Evolutionary conservation across 331 rosid genomes (phyloP).

Genomic region (Acacia concinna): DNA sequence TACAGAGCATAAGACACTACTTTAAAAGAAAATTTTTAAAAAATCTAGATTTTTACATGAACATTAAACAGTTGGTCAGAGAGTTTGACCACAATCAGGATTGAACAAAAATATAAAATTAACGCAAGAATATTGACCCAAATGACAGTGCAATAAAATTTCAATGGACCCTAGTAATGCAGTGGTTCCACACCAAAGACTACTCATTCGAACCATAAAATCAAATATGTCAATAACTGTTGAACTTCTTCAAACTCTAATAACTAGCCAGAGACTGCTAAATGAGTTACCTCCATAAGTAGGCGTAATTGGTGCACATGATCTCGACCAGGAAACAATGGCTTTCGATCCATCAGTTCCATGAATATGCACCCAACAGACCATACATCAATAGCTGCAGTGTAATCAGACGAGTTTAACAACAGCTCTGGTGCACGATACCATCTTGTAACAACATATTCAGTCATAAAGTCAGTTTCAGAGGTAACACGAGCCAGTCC

Average conservation of each 20-base stretch:
- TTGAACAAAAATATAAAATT: conserved; percentile 12
- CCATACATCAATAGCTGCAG: conserved; percentile 99
- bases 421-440: conserved; percentile 99
- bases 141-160: conserved; percentile 27
- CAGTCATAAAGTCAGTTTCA: conserved; percentile 98
- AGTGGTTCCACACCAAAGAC: neutral
- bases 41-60: conserved; percentile 2
- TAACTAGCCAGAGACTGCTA: neutral
- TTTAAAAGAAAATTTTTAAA: neutral
- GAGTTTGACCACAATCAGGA: conserved; percentile 4
- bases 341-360: conserved; percentile 98
- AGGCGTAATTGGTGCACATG: conserved; percentile 94
- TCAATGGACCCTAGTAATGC: conserved; percentile 23
- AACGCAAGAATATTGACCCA: conserved; percentile 20
- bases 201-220: conserved; percentile 28
- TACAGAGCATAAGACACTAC: conserved; percentile 9
- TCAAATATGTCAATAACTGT: neutral
- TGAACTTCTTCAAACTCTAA: conserved; percentile 18
- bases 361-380: conserved; percentile 98
- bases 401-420: conserved; percentile 94
- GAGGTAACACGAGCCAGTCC: conserved; percentile 99
- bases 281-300: conserved; percentile 82
- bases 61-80: neutral
- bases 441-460: conserved; percentile 98
- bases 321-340: conserved; percentile 98